phyloP scores from a whole-genome alignment of 768 basidiomycete species.

The Candolleomyces eurysporus region DNA sequence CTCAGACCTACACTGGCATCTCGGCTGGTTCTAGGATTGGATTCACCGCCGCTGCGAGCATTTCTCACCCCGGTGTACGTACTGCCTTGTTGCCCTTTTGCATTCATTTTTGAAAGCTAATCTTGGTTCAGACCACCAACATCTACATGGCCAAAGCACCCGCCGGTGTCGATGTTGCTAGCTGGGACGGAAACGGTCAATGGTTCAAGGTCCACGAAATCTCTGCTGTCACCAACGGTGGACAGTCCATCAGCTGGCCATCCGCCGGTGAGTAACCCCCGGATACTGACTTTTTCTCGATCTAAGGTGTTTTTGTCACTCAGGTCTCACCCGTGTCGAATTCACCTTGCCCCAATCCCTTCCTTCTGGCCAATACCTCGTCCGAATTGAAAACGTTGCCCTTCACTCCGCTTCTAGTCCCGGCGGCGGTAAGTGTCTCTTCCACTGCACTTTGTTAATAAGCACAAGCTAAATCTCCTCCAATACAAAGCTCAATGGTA shows the following conservation, averaged over 20 bases:
- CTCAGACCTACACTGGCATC: slow-evolving; percentile 39
- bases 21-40: slow-evolving; percentile 44
- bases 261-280: slow-evolving; percentile 24
- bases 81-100: not conserved
- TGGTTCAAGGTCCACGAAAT: slow-evolving; percentile 49
- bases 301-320: not conserved
- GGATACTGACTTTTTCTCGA: not conserved
- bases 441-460: not conserved
- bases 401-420: slow-evolving; percentile 33
- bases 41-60: slow-evolving; percentile 37
- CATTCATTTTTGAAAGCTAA: not conserved
- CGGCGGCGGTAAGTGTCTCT: slow-evolving; percentile 28
- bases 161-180: slow-evolving; percentile 28
- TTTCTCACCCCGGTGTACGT: slow-evolving; percentile 49
- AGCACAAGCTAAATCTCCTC: not conserved
- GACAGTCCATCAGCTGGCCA: slow-evolving; percentile 36
- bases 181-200: slow-evolving; percentile 39
- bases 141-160: slow-evolving; percentile 49
- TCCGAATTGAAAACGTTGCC: slow-evolving; percentile 40
- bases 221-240: slow-evolving; percentile 39
- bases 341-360: slow-evolving; percentile 35
- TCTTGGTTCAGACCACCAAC: slow-evolving; percentile 26
- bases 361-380: slow-evolving; percentile 36
- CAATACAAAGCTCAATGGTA: slow-evolving; percentile 25
- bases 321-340: slow-evolving; percentile 16